Base-by-base conservation (phyloP, 257 asterid species). In the Mitragyna speciosa region DNA sequence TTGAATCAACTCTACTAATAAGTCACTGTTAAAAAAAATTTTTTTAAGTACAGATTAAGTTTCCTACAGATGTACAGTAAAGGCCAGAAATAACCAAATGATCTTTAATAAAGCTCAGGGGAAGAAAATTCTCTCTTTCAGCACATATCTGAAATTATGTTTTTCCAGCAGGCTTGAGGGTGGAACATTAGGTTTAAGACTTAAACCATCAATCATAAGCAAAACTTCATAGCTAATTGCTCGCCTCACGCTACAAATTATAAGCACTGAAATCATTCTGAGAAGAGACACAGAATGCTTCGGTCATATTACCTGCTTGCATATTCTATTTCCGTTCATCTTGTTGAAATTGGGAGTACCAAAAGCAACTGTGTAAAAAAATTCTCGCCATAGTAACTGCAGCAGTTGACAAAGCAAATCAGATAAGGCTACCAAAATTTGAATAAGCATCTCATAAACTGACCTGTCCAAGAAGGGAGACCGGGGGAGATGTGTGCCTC, bases 381-480 rank as follows among this genome's bases (percentile, higher is more conserved):
- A 95, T 54, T 95, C 98, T 41, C 99, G 87, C 99, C 99, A 95
- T 76, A 95, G 80, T 86, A 95, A 84, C 99, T 95, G 84, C 82
- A 85, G 30, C 72, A 85, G 84, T 65, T 78, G 74, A 76, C 78
- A 80, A 76, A n/a, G 71, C 71, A 74, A 83, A 82, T 83, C 83
- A 75, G 70, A 45, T 30, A 72, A 39, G 56, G 31, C 51, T 70
- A 76, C 48, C 64, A 82, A 33, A 45, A 79, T 75, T 26, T 43
- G 24, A 56, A 48, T 45, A 22, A 26, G 51, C 6, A 47, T 70
- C 26, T 59, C 68, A 69, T 43, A 47, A 72, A 78, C 82, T 52
- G 67, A 92, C 99, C 96, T 95, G 99, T 81, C 99, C 99, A 79
- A 92, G 96, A 76, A 95, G 97, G 84, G 99, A 95, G 82, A 95